These are phyloP conservation scores for Saccharomyces kudriavzevii DNA, from an alignment of 805 yeast genomes.

Conservation along the genomic window DNA sequence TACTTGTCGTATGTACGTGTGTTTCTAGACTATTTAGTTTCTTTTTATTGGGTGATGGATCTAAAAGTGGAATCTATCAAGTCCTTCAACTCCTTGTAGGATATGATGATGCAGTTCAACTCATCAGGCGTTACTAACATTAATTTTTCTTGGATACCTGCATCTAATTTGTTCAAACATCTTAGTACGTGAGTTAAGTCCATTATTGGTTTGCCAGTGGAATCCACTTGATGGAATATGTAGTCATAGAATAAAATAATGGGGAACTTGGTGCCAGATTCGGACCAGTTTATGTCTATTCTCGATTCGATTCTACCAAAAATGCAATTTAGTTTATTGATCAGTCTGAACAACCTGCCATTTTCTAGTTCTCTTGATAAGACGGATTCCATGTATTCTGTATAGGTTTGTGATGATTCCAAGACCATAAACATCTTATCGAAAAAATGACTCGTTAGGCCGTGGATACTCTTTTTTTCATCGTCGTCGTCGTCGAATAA, in stretches of 20 bases:
- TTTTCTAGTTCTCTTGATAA: slow-evolving; percentile 76
- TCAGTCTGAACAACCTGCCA: slow-evolving; percentile 72
- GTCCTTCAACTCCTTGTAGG: slow-evolving; percentile 74
- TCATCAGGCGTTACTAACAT: slow-evolving; percentile 79
- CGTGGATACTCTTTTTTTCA: slow-evolving; percentile 21
- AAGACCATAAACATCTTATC: slow-evolving; percentile 40
- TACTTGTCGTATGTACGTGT: neutral
- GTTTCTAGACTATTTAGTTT: neutral
- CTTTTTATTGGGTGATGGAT: slow-evolving; percentile 19
- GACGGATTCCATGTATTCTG: slow-evolving; percentile 54
- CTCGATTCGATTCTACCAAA: slow-evolving; percentile 64
- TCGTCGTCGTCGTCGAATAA: slow-evolving; percentile 19
- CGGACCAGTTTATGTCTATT: slow-evolving; percentile 55
- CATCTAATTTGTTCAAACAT: slow-evolving; percentile 81
- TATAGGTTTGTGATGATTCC: slow-evolving; percentile 42
- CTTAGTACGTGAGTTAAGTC: slow-evolving; percentile 77
- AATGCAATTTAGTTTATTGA: slow-evolving; percentile 73
- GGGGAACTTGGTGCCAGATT: slow-evolving; percentile 67
- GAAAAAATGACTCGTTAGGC: slow-evolving; percentile 35
- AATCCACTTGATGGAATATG: slow-evolving; percentile 79
- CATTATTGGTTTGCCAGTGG: slow-evolving; percentile 63
- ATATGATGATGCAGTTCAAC: slow-evolving; percentile 72
- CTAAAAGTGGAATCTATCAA: slow-evolving; percentile 64
- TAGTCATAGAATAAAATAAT: slow-evolving; percentile 71
- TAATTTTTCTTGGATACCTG: slow-evolving; percentile 78